Evolutionary conservation across 2,329 filamentous ascomycete species (phyloP).

Genomic region (Trichoderma atroviride): DNA sequence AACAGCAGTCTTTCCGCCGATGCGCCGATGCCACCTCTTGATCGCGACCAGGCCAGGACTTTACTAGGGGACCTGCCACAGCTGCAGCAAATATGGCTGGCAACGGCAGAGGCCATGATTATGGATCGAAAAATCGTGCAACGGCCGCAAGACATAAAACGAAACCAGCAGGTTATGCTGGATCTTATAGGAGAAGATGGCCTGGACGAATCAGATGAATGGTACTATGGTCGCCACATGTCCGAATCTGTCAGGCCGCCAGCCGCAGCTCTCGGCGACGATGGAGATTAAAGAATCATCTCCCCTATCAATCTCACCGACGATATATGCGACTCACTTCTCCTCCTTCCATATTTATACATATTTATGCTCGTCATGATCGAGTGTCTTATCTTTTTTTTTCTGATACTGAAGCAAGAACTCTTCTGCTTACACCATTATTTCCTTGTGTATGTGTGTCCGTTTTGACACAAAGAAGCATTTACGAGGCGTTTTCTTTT

Average conservation of each 20-base stretch:
- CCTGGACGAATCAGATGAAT: conserved; percentile 61
- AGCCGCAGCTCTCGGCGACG: conserved; percentile 55
- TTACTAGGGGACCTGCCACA: conserved; percentile 59
- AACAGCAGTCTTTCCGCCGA: conserved; percentile 61
- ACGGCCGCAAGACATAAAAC: conserved; percentile 61
- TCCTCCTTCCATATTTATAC: background rate
- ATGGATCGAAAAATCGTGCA: conserved; percentile 62
- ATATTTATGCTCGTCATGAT: conserved; percentile 6
- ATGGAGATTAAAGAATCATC: conserved; percentile 39
- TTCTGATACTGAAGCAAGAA: conserved; percentile 1
- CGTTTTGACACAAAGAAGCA: conserved; percentile 18
- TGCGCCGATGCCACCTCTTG: conserved; percentile 62
- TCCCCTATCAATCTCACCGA: background rate
- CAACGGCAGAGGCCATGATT: conserved; percentile 64
- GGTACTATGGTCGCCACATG: conserved; percentile 59
- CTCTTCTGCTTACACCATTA: background rate
- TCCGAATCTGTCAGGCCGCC: conserved; percentile 59
- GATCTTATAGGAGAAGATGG: conserved; percentile 67
- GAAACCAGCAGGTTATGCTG: conserved; percentile 63
- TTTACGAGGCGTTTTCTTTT: conserved; percentile 26
- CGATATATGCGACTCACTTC: background rate
- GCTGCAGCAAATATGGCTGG: conserved; percentile 63
- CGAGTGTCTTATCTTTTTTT: conserved; percentile 10
- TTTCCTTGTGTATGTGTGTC: conserved; percentile 25
- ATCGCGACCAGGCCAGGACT: conserved; percentile 52